These are phyloP conservation scores for Cyberlindnera maritima DNA, from an alignment of 805 yeast genomes.

Conservation along the genomic window DNA sequence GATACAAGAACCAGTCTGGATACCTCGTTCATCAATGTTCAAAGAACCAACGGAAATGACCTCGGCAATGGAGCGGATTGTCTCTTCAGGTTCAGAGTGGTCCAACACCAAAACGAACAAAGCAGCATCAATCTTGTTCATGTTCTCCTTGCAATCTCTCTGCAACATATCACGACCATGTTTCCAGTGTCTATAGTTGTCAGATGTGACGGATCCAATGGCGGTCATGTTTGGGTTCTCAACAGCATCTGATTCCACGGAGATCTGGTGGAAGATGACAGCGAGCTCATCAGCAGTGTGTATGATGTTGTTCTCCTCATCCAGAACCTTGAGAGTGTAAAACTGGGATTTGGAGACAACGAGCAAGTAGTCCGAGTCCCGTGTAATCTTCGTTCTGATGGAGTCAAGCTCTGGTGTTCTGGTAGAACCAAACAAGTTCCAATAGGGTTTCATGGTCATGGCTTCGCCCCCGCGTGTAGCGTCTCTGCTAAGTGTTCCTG, in stretches of 20 bases:
- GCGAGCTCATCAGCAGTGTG: constrained; percentile 66
- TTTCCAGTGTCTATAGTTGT: constrained; percentile 83
- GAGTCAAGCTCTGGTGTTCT: constrained; percentile 55
- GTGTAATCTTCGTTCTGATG: constrained; percentile 69
- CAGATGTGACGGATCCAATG: constrained; percentile 85
- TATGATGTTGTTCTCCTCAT: constrained; percentile 59
- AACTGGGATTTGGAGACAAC: constrained; percentile 80
- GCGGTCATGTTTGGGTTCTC: constrained; percentile 68
- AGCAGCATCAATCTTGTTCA: constrained; percentile 64
- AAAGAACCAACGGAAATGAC: constrained; percentile 84
- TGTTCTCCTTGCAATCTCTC: constrained; percentile 35
- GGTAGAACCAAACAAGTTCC: constrained; percentile 67
- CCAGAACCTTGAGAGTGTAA: constrained; percentile 84
- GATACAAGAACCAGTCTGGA: constrained; percentile 89
- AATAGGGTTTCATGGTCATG: constrained; percentile 66
- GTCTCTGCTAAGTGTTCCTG: constrained; percentile 55
- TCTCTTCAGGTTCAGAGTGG: constrained; percentile 59
- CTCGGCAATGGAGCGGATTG: constrained; percentile 39
- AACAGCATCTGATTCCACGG: constrained; percentile 59
- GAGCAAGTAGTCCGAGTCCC: constrained; percentile 66
- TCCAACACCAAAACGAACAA: constrained; percentile 80
- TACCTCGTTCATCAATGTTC: constrained; percentile 64
- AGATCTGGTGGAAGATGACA: constrained; percentile 60
- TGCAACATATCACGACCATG: constrained; percentile 54
- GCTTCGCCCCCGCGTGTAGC: constrained; percentile 49